These are phyloP conservation scores for Aspergillus bombycis DNA, from an alignment of 2,329 filamentous ascomycete species.

Conservation along the genomic window DNA sequence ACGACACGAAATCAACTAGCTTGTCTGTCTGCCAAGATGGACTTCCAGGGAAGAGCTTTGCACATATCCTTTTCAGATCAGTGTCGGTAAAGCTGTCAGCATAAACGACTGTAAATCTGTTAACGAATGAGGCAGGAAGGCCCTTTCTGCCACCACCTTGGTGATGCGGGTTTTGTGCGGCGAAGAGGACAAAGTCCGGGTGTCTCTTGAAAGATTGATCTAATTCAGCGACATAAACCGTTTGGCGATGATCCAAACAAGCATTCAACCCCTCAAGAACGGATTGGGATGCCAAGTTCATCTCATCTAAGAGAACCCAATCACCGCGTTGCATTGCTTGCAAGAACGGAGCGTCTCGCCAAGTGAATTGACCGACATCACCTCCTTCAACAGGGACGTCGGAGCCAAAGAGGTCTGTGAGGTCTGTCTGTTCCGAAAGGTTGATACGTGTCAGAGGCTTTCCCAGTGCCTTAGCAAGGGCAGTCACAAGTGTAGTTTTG, in stretches of 20 bases:
- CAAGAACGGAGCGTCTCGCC: constrained; percentile 93
- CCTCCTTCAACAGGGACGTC: constrained; percentile 95
- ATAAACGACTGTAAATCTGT: constrained; percentile 97
- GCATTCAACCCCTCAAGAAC: constrained; percentile 95
- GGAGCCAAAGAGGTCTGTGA: constrained; percentile 96
- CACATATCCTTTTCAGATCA: constrained; percentile 81
- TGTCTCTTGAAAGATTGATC: constrained; percentile 93
- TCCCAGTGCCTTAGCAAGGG: constrained; percentile 77
- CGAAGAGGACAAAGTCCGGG: constrained; percentile 88
- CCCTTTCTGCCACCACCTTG: constrained; percentile 96
- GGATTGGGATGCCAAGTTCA: constrained; percentile 97
- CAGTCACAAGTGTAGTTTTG: constrained; percentile 90
- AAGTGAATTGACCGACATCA: constrained; percentile 85
- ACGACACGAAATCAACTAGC: constrained; percentile 78
- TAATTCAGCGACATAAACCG: constrained; percentile 92
- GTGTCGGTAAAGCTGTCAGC: constrained; percentile 83
- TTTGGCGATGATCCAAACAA: constrained; percentile 92
- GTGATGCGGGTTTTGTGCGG: constrained; percentile 95
- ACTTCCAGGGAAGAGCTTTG: constrained; percentile 72
- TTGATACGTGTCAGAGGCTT: constrained; percentile 91
- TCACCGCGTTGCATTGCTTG: constrained; percentile 95
- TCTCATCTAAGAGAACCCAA: constrained; percentile 97
- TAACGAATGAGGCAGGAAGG: constrained; percentile 92
- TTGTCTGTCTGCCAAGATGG: constrained; percentile 61
- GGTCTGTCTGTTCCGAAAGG: constrained; percentile 93